Base-by-base conservation (phyloP, 768 basidiomycete species). In the Suillus spraguei region DNA sequence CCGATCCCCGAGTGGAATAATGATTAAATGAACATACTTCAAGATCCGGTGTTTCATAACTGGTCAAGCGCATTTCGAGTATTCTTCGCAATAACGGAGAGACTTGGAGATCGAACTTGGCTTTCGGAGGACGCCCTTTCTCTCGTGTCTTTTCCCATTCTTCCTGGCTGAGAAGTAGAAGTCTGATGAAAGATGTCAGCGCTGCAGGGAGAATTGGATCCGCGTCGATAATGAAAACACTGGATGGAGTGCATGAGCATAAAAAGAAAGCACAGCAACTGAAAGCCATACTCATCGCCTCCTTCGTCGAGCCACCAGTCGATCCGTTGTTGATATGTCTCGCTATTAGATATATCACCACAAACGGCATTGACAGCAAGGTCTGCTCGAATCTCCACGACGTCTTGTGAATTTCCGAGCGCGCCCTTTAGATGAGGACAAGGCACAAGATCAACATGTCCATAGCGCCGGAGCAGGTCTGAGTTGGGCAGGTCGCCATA, bases 251-350 rank as follows among this genome's bases (percentile, higher is more conserved):
- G 35, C 13, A 63, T 64, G 44, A 60, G 7, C 17, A 46, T 14
- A 28, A 61, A 7, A 3, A 35, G 47, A 44, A 59, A 11, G 20
- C 5, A 7, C 6, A 38, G 49, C 4, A 1, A 44, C 28, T 22
- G 13, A 35, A 42, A 58, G 36, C 79, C 88, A 66, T 71, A 95
- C 95, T 97, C 95, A 66, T 97, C 95, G 22, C 90, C 90, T 3
- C 90, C 92, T 71, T 89, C 85, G 66, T 97, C 94, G 14, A 99
- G 78, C 92, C 95, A 95, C 88, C 92, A 97, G 64, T 98, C 93
- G 10, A 97, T 89, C 44, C 94, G 83, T 67, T 87, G 86, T 66
- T 82, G 78, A 8, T 41, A 17, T 28, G 39, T 58, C 5, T 67
- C 60, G 17, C 8, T 55, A 16, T 61, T 24, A 47, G 69, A 62